phyloP scores from a whole-genome alignment of 192 early-diverging fungal species.

The Thamnidium elegans region DNA sequence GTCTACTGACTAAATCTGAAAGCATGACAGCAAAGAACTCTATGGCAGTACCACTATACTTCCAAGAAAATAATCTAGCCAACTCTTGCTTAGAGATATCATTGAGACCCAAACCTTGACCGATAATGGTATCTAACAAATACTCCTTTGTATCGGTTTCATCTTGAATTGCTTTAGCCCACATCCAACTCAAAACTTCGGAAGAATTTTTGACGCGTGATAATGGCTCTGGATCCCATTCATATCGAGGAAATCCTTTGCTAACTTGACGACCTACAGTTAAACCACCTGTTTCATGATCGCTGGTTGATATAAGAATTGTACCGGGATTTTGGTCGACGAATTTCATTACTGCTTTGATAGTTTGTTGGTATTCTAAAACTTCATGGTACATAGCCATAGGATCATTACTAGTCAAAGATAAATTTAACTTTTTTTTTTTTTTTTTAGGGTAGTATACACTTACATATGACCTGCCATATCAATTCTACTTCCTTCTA shows the following conservation, averaged over 20 bases:
- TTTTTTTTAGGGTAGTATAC: neutral
- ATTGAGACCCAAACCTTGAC: slow-evolving; percentile 46
- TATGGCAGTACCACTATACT: slow-evolving; percentile 26
- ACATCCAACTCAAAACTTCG: slow-evolving; percentile 39
- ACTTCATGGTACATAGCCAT: slow-evolving; percentile 90
- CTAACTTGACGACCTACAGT: slow-evolving; percentile 75
- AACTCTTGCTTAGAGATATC: slow-evolving; percentile 61
- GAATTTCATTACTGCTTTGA: slow-evolving; percentile 69
- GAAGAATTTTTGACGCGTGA: slow-evolving; percentile 70
- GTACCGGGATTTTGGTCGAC: slow-evolving; percentile 80
- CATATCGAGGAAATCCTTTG: slow-evolving; percentile 77
- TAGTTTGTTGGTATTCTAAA: slow-evolving; percentile 80
- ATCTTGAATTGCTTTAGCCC: slow-evolving; percentile 40
- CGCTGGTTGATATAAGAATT: slow-evolving; percentile 83
- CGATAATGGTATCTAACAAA: slow-evolving; percentile 33
- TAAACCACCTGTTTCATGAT: slow-evolving; percentile 98
- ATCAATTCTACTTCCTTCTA: slow-evolving; percentile 93
- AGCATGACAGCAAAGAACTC: slow-evolving; percentile 44
- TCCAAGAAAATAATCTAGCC: slow-evolving; percentile 45
- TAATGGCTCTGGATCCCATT: slow-evolving; percentile 75
- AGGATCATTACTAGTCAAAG: slow-evolving; percentile 75
- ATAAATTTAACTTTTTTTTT: neutral
- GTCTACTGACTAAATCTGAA: slow-evolving; percentile 47
- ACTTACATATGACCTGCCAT: slow-evolving; percentile 86
- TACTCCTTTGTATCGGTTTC: slow-evolving; percentile 1